phyloP scores from a whole-genome alignment of 495 filamentous ascomycete species.

The Chlorociboria aeruginascens region DNA sequence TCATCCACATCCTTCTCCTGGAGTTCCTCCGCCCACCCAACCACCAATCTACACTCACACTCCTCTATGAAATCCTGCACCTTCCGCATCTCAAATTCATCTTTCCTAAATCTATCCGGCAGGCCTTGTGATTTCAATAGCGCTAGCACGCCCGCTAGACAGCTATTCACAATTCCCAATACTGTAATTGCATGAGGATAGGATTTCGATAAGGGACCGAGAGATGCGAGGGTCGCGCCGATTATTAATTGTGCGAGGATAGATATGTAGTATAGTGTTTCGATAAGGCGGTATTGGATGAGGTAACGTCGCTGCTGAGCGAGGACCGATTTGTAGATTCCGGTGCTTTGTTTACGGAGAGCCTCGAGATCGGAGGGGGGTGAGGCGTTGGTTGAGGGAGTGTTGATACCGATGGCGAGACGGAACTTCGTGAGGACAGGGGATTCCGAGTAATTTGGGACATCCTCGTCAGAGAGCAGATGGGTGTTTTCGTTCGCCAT shows the following conservation, averaged over 20 bases:
- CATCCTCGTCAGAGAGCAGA: neutral
- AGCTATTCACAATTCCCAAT: conserved; percentile 22
- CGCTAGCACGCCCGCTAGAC: conserved; percentile 21
- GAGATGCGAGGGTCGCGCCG: conserved; percentile 21
- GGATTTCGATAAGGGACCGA: conserved; percentile 16
- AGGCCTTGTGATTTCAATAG: conserved; percentile 24
- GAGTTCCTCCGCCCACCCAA: conserved; percentile 1
- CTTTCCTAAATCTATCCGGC: conserved; percentile 21
- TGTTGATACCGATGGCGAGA: conserved; percentile 13
- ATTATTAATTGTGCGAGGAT: conserved; percentile 21
- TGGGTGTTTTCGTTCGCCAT: neutral
- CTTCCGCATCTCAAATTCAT: conserved; percentile 19
- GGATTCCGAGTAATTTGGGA: conserved; percentile 1
- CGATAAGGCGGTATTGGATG: conserved; percentile 6
- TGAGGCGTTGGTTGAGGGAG: neutral
- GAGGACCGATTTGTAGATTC: conserved; percentile 15
- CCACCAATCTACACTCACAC: conserved; percentile 8
- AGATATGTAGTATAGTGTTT: conserved; percentile 9
- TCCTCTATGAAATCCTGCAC: conserved; percentile 25
- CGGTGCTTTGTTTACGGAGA: conserved; percentile 2
- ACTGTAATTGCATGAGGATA: conserved; percentile 18
- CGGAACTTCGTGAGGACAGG: conserved; percentile 9
- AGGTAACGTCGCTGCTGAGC: neutral
- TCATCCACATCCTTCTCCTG: conserved; percentile 6
- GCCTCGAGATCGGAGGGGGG: conserved; percentile 9